These are phyloP conservation scores for Penicillium sp. DNA, from an alignment of 2,329 filamentous ascomycete species.

Conservation along the genomic window DNA sequence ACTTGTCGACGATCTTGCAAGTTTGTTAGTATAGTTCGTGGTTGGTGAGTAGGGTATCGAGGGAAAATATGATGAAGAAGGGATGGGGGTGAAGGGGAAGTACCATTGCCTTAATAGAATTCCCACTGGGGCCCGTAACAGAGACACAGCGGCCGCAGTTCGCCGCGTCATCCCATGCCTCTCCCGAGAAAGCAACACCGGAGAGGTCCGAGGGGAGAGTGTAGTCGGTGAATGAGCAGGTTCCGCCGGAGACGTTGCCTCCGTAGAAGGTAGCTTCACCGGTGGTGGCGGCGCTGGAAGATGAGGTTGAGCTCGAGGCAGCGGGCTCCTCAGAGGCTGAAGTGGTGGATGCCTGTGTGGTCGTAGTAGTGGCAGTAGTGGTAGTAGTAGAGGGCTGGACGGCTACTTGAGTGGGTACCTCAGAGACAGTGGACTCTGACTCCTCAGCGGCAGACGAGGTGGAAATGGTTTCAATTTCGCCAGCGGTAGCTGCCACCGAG, in stretches of 20 bases:
- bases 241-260: slow-evolving; percentile 63
- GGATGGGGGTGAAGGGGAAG: slow-evolving; percentile 20
- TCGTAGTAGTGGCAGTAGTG: slow-evolving; percentile 1
- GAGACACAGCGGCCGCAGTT: slow-evolving; percentile 67
- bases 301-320: slow-evolving; percentile 12
- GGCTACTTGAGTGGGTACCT: not conserved
- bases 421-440: not conserved
- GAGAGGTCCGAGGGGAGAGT: slow-evolving; percentile 61
- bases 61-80: not conserved
- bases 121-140: slow-evolving; percentile 57
- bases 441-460: not conserved
- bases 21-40: slow-evolving; percentile 27
- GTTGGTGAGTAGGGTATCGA: not conserved
- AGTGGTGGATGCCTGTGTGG: slow-evolving; percentile 6
- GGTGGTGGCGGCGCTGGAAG: slow-evolving; percentile 26
- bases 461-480: slow-evolving; percentile 7
- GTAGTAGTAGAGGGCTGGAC: slow-evolving; percentile 5
- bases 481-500: slow-evolving; percentile 3
- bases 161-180: slow-evolving; percentile 59
- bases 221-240: slow-evolving; percentile 68
- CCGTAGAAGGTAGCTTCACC: slow-evolving; percentile 60
- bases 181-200: slow-evolving; percentile 65
- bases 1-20: slow-evolving; percentile 58
- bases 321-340: slow-evolving; percentile 10
- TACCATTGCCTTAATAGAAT: slow-evolving; percentile 68